phyloP scores from a whole-genome alignment of 1,284 basidiomycete species.

The Gastroboletus turbinatus region DNA sequence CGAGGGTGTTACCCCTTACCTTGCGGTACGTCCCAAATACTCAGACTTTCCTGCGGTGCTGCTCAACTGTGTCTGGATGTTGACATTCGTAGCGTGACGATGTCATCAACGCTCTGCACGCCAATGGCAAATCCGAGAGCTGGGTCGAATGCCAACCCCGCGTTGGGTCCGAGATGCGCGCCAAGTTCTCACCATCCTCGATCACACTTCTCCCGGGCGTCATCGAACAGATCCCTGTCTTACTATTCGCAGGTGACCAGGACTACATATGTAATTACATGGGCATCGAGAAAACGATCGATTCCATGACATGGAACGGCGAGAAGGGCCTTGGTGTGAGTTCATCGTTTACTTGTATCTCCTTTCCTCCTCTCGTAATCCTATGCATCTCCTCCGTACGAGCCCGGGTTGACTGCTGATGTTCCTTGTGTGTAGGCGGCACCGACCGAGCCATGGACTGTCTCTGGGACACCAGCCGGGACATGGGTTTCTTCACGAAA shows the following conservation, averaged over 20 bases:
- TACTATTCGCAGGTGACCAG: slow-evolving; percentile 94
- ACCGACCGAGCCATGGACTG: slow-evolving; percentile 76
- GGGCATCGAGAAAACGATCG: slow-evolving; percentile 86
- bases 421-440: slow-evolving; percentile 51
- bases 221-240: slow-evolving; percentile 76
- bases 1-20: slow-evolving; percentile 72
- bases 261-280: slow-evolving; percentile 97
- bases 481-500: slow-evolving; percentile 90
- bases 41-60: not conserved
- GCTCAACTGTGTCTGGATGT: not conserved
- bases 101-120: slow-evolving; percentile 85
- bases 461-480: slow-evolving; percentile 78
- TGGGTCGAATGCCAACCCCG: slow-evolving; percentile 88
- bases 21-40: slow-evolving; percentile 58
- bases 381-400: not conserved
- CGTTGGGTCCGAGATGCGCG: slow-evolving; percentile 67
- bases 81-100: slow-evolving; percentile 59
- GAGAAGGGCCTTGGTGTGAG: slow-evolving; percentile 81
- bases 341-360: slow-evolving; percentile 13
- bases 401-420: not conserved
- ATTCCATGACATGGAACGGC: slow-evolving; percentile 84
- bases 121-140: slow-evolving; percentile 69
- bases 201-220: slow-evolving; percentile 80
- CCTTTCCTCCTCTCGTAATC: slow-evolving; percentile 2
- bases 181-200: slow-evolving; percentile 63